Evolutionary conservation across 257 asterid species (phyloP).

Genomic region (Verbascum thapsus): DNA sequence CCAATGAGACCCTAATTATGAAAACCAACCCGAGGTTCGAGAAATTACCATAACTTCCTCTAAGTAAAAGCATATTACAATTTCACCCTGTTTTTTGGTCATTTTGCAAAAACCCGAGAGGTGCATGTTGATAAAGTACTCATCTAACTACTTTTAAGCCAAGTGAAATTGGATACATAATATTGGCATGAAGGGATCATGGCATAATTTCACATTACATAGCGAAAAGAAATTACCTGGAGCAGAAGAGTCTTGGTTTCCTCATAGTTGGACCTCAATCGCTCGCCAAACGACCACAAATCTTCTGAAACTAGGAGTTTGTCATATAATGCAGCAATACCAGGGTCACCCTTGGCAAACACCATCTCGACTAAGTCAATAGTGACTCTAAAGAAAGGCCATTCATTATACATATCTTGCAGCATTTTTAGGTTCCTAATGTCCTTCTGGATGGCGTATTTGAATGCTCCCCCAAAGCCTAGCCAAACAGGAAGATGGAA

Average conservation of each 20-base stretch:
- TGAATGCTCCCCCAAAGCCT: constrained; percentile 65
- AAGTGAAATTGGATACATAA: no score
- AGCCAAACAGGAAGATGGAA: constrained; percentile 75
- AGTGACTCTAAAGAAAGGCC: constrained; percentile 75
- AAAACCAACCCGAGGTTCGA: no score
- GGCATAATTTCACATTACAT: neutral
- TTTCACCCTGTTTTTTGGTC: no score
- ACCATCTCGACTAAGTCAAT: constrained; percentile 68
- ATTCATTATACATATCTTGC: constrained; percentile 61
- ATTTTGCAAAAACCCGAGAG: no score
- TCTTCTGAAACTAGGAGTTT: constrained; percentile 58
- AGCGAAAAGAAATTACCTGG: constrained; percentile 49
- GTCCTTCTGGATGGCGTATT: constrained; percentile 49
- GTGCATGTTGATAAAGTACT: no score
- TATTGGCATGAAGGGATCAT: no score
- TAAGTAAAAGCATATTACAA: no score
- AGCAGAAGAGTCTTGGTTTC: constrained; percentile 57
- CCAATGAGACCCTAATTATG: no score
- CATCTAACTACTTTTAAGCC: no score
- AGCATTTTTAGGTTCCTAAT: constrained; percentile 49
- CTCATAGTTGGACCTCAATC: constrained; percentile 54
- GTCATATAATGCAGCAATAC: constrained; percentile 60
- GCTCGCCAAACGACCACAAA: constrained; percentile 51
- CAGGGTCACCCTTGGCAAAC: constrained; percentile 70
- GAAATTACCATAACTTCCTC: no score